phyloP scores from a whole-genome alignment of 805 yeast genomes.

The Candida sithepensis region DNA sequence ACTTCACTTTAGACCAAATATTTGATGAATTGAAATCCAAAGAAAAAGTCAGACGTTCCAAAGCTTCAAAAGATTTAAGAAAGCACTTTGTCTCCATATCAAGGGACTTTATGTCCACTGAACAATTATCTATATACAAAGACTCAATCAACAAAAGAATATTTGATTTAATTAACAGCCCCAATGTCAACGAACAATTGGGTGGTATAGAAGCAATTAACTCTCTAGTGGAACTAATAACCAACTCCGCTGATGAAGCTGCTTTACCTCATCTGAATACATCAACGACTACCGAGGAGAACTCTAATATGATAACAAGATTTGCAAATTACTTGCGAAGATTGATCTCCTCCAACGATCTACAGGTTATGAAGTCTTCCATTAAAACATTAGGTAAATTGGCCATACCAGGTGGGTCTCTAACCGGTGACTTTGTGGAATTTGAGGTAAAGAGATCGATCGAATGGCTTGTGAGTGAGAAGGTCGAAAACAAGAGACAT shows the following conservation, averaged over 20 bases:
- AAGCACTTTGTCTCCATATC: conserved; percentile 68
- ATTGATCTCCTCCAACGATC: conserved; percentile 76
- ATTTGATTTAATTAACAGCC: conserved; percentile 77
- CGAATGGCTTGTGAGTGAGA: conserved; percentile 88
- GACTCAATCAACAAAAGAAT: conserved; percentile 84
- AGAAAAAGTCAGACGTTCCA: conserved; percentile 39
- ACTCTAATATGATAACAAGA: conserved; percentile 83
- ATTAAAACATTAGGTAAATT: conserved; percentile 83
- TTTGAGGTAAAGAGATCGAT: conserved; percentile 84
- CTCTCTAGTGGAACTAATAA: conserved; percentile 78
- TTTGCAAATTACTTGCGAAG: conserved; percentile 85
- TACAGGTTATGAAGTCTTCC: conserved; percentile 81
- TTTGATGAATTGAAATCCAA: conserved; percentile 45
- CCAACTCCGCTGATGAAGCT: conserved; percentile 44
- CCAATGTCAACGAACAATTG: conserved; percentile 65
- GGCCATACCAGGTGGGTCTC: conserved; percentile 84
- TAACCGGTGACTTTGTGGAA: conserved; percentile 91
- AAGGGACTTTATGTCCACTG: conserved; percentile 70
- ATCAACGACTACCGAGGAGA: conserved; percentile 51
- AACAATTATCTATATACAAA: conserved; percentile 75
- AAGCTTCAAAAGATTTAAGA: conserved; percentile 69
- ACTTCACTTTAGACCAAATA: conserved; percentile 49
- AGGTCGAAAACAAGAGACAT: conserved; percentile 81
- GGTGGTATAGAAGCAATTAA: conserved; percentile 94
- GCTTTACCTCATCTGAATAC: conserved; percentile 34